A percentile compares a stretch with the other conserved stretches of the same genome.
Conservation (phyloP, 2,329 filamentous ascomycete genomes). For the Fusarium sterilihyphosum region DNA sequence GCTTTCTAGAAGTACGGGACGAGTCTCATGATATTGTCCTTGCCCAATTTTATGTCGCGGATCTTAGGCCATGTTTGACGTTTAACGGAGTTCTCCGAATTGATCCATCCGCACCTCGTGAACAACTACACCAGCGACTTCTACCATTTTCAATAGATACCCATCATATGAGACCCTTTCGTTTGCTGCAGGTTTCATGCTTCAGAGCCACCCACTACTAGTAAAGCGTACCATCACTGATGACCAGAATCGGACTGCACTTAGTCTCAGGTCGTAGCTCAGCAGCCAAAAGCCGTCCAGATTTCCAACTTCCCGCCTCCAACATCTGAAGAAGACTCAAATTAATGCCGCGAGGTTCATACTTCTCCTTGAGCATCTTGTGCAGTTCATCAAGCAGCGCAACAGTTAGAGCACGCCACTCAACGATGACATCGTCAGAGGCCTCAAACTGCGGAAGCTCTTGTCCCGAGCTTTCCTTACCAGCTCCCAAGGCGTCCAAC, state of each 20-base stretch:
- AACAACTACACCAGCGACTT: no score
- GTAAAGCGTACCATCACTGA: slow-evolving; percentile 26
- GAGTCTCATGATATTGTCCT: no score
- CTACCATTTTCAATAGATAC: no score
- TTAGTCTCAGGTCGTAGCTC: slow-evolving; percentile 81
- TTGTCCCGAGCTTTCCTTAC: slow-evolving; percentile 54
- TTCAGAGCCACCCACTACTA: no score
- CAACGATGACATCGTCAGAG: slow-evolving; percentile 66
- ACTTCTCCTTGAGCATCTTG: slow-evolving; percentile 41
- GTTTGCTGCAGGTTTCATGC: no score
- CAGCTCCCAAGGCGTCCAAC: slow-evolving; percentile 51
- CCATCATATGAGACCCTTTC: no score
- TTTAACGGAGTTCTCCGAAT: no score
- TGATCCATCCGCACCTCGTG: no score
- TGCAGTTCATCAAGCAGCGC: slow-evolving; percentile 64
- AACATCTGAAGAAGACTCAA: slow-evolving; percentile 61
- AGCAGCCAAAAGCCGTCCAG: slow-evolving; percentile 82
- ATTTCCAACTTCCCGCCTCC: slow-evolving; percentile 67
- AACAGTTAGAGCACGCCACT: slow-evolving; percentile 69
- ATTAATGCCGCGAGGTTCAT: slow-evolving; percentile 37
- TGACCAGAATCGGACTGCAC: slow-evolving; percentile 77
- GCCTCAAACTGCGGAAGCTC: slow-evolving; percentile 63
- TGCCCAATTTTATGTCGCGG: no score
- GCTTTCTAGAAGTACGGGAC: no score
- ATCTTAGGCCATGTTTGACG: no score